Conservation (phyloP, 345 rosid genomes). For the Carallia pectinifolia region DNA sequence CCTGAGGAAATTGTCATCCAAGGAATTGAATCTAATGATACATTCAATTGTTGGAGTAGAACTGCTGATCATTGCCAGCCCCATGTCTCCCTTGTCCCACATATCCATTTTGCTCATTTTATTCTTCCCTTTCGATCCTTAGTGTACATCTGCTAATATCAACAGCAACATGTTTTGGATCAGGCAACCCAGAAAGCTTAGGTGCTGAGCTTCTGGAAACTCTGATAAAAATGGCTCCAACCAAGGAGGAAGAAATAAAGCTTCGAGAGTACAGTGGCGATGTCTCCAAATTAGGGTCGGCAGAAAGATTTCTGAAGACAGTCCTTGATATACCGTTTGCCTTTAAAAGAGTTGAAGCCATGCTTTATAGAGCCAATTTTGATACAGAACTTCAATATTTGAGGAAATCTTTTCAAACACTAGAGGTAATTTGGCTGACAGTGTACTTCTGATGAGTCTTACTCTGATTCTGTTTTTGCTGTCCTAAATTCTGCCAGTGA, state of each 20-base stretch:
- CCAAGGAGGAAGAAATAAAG: conserved; percentile 95
- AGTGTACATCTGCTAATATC: conserved; percentile 9
- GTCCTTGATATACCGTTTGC: conserved; percentile 90
- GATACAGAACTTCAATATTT: conserved; percentile 86
- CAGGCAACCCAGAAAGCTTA: conserved; percentile 87
- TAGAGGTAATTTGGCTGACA: conserved; percentile 58
- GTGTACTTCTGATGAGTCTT: conserved; percentile 3
- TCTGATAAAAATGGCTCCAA: conserved; percentile 96
- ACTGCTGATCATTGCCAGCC: not conserved
- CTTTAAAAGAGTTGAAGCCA: conserved; percentile 91
- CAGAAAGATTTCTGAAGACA: conserved; percentile 87
- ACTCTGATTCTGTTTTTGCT: not conserved
- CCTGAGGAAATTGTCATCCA: not conserved
- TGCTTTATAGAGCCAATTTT: conserved; percentile 94
- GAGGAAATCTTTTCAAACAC: conserved; percentile 78
- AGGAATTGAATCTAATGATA: not conserved
- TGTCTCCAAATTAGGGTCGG: conserved; percentile 73
- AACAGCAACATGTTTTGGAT: conserved; percentile 16
- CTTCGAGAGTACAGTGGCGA: conserved; percentile 80
- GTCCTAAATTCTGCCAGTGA: not conserved
- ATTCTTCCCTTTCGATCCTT: not conserved
- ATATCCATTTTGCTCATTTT: not conserved
- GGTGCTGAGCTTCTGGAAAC: conserved; percentile 94
- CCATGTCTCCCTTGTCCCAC: not conserved
- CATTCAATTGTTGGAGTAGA: not conserved